Conservation (phyloP, 2,329 filamentous ascomycete genomes). For the Apiospora hydei region DNA sequence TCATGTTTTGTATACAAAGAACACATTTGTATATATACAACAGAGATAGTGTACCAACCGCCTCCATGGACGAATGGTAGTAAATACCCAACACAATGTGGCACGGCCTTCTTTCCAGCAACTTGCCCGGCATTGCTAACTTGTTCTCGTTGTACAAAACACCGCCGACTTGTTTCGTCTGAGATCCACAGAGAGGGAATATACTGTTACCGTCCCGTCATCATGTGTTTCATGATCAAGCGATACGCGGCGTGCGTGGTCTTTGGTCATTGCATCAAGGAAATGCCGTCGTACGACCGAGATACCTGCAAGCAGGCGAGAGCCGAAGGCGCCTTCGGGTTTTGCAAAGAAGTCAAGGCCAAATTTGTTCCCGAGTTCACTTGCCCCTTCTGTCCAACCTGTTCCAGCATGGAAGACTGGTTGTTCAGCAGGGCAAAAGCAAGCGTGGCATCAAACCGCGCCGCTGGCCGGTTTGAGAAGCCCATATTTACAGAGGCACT, state of each 20-base stretch:
- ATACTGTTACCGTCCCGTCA: background rate
- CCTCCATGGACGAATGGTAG: background rate
- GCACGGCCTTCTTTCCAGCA: too few relatives aligned
- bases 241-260: slow-evolving; percentile 21
- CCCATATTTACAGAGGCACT: slow-evolving; percentile 11
- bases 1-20: background rate
- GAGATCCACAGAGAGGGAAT: too few relatives aligned
- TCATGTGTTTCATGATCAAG: slow-evolving; percentile 25
- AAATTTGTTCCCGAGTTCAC: slow-evolving; percentile 21
- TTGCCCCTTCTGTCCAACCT: slow-evolving; percentile 20
- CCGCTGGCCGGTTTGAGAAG: background rate
- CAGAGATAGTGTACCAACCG: too few relatives aligned
- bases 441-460: background rate
- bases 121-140: too few relatives aligned
- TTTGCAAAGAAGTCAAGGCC: background rate
- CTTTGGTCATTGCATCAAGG: slow-evolving; percentile 24
- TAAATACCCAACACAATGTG: background rate
- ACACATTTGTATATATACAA: background rate
- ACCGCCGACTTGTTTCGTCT: background rate
- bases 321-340: background rate
- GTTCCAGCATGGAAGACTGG: background rate
- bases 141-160: background rate
- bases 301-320: slow-evolving; percentile 20
- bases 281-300: background rate
- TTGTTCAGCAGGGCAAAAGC: background rate